Conservation (phyloP, 2,329 filamentous ascomycete species). For the Bipolaris zeicola region DNA sequence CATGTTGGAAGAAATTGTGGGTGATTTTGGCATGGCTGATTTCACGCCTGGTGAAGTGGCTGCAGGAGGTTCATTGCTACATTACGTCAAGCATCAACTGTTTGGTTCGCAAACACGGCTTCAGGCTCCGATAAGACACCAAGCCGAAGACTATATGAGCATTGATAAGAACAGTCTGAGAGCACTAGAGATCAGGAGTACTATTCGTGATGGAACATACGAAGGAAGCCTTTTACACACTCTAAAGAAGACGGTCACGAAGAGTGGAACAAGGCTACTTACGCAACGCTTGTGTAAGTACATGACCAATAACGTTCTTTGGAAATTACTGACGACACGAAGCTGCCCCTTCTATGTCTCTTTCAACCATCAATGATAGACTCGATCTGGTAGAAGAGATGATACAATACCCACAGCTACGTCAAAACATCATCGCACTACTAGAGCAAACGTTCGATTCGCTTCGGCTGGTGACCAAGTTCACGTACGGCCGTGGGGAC, state of each 20-base stretch:
- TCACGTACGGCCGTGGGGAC: slow-evolving; percentile 88
- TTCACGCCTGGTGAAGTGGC: slow-evolving; percentile 74
- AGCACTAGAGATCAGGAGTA: slow-evolving; percentile 86
- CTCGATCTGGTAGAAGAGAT: slow-evolving; percentile 83
- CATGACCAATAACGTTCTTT: rapidly evolving
- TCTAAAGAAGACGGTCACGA: slow-evolving; percentile 87
- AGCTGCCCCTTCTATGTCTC: slow-evolving; percentile 85
- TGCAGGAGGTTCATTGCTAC: slow-evolving; percentile 80
- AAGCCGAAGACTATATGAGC: slow-evolving; percentile 77
- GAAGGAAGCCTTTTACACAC: slow-evolving; percentile 88
- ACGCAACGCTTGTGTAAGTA: slow-evolving; percentile 76
- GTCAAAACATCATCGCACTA: slow-evolving; percentile 70
- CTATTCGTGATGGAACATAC: slow-evolving; percentile 77
- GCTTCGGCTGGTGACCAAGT: slow-evolving; percentile 89
- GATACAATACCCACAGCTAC: slow-evolving; percentile 67
- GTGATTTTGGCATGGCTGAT: slow-evolving; percentile 55
- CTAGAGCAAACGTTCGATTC: slow-evolving; percentile 82
- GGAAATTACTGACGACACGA: slow-evolving; percentile 11
- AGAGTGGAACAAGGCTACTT: slow-evolving; percentile 83
- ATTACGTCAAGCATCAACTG: slow-evolving; percentile 81
- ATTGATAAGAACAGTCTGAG: slow-evolving; percentile 93
- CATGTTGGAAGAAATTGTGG: slow-evolving; percentile 76
- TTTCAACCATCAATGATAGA: slow-evolving; percentile 76
- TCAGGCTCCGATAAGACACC: slow-evolving; percentile 78
- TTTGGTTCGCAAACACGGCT: slow-evolving; percentile 80